Evolutionary conservation across 163 green algal genomes (phyloP).

Genomic region (Chlorella variabilis): DNA sequence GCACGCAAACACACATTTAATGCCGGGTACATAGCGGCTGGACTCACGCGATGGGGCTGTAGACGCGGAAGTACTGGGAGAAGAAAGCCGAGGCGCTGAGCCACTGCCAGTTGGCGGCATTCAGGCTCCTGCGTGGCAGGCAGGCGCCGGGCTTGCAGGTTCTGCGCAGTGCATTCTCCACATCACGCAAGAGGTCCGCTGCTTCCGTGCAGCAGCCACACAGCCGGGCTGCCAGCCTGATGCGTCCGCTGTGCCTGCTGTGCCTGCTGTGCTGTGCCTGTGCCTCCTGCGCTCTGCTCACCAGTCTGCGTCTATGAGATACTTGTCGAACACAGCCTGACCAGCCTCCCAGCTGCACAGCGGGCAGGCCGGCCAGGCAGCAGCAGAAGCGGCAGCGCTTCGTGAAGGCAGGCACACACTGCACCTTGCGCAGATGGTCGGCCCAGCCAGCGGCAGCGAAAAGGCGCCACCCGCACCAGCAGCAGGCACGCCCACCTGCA

Average conservation of each 20-base stretch:
- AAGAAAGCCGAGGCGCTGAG: conserved; percentile 87
- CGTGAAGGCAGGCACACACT: neutral
- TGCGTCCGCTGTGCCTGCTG: too few species aligned
- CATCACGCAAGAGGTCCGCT: too few species aligned
- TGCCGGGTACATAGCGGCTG: too few species aligned
- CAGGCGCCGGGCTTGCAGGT: neutral
- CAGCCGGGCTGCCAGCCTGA: too few species aligned
- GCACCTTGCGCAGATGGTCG: too few species aligned
- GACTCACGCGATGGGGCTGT: conserved; percentile 63
- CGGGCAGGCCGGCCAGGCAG: neutral
- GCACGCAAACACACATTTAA: too few species aligned
- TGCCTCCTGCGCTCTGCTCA: too few species aligned
- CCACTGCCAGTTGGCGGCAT: conserved; percentile 97
- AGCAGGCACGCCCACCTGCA: conserved; percentile 69
- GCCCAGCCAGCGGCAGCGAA: too few species aligned
- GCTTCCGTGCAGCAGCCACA: too few species aligned
- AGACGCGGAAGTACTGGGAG: conserved; percentile 89
- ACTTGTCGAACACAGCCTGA: conserved; percentile 90
- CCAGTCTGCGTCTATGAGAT: conserved; percentile 82
- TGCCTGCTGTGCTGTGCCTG: too few species aligned
- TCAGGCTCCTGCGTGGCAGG: conserved; percentile 45
- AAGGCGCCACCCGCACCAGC: too few species aligned
- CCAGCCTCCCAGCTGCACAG: conserved; percentile 80
- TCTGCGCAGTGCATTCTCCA: too few species aligned
- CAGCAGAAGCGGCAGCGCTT: neutral